A percentile compares a stretch with the other conserved stretches of the same genome.
Conservation (phyloP, 768 basidiomycete species). For the Daedalea quercina region DNA sequence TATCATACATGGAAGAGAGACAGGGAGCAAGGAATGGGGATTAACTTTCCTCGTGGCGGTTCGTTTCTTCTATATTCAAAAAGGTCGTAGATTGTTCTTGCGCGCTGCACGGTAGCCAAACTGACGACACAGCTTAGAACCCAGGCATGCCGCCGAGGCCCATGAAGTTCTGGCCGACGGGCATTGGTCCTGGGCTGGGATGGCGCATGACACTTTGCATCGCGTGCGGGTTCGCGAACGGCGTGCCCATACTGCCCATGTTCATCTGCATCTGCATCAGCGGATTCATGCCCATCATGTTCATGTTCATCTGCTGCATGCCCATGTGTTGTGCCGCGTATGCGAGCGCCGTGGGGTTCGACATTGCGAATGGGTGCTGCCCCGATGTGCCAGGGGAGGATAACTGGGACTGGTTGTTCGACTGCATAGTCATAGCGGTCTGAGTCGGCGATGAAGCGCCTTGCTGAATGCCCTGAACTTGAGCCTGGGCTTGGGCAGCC, state of each 20-base stretch:
- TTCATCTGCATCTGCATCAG: conserved; percentile 59
- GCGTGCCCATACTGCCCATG: conserved; percentile 37
- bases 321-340: conserved; percentile 38
- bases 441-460: conserved; percentile 24
- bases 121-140: conserved; percentile 11
- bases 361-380: conserved; percentile 42
- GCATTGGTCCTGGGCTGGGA: conserved; percentile 55
- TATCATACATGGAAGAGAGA: neutral
- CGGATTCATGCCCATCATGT: conserved; percentile 52
- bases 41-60: conserved; percentile 9
- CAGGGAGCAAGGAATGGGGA: neutral
- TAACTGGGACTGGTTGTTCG: conserved; percentile 26
- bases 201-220: conserved; percentile 88
- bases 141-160: conserved; percentile 25
- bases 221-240: conserved; percentile 59
- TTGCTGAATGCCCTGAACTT: conserved; percentile 15
- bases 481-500: conserved; percentile 21
- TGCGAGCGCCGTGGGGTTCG: conserved; percentile 46
- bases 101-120: neutral
- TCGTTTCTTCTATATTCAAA: conserved; percentile 13
- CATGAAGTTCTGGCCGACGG: conserved; percentile 25
- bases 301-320: conserved; percentile 50
- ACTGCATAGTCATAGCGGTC: conserved; percentile 20
- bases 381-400: conserved; percentile 32
- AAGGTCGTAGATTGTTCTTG: neutral